phyloP scores from a whole-genome alignment of 495 filamentous ascomycete genomes.

The Aspergillus sclerotioniger region DNA sequence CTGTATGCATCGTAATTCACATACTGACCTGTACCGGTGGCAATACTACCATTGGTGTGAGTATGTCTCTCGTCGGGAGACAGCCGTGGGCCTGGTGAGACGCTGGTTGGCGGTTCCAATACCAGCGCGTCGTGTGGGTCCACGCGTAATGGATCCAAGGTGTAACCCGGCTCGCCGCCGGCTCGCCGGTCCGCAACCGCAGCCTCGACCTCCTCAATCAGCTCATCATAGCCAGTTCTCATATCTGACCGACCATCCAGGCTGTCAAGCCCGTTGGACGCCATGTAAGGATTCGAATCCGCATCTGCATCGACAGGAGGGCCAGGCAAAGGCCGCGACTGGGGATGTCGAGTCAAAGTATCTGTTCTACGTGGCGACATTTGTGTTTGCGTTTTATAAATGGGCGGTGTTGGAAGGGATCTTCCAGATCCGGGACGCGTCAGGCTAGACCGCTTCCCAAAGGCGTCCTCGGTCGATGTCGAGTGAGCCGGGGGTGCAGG shows the following conservation, averaged over 20 bases:
- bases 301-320: conserved; percentile 49
- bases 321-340: conserved; percentile 60
- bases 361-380: conserved; percentile 47
- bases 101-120: background rate
- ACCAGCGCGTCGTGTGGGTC: conserved; percentile 16
- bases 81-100: conserved; percentile 6
- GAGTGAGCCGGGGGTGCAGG: conserved; percentile 49
- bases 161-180: conserved; percentile 26
- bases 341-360: conserved; percentile 56
- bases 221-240: conserved; percentile 37
- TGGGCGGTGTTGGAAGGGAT: conserved; percentile 38
- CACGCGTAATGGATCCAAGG: conserved; percentile 16
- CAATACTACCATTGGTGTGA: conserved; percentile 50
- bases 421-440: conserved; percentile 38
- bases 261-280: conserved; percentile 20
- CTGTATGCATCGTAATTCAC: conserved; percentile 56
- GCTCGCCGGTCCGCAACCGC: conserved; percentile 38
- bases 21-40: conserved; percentile 43
- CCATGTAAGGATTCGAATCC: conserved; percentile 25
- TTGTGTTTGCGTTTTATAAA: conserved; percentile 43
- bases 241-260: conserved; percentile 14
- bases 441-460: conserved; percentile 30
- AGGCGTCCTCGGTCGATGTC: conserved; percentile 27
- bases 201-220: conserved; percentile 49
- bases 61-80: conserved; percentile 46